Base-by-base conservation (phyloP, 768 basidiomycete species). In the Xerocomellus intermedius region DNA sequence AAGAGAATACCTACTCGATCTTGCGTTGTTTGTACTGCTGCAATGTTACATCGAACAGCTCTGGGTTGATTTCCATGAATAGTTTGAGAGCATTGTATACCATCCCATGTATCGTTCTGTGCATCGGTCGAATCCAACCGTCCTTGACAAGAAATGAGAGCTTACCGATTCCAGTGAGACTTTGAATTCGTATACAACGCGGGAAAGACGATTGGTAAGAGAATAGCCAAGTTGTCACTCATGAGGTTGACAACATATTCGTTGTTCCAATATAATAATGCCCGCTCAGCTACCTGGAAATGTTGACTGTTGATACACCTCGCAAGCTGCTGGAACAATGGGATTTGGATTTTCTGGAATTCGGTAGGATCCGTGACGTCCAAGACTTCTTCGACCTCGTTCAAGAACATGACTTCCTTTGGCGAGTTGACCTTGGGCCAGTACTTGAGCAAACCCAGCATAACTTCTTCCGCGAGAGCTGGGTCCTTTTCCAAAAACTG, bases 361-460 rank as follows among this genome's bases (percentile, higher is more conserved):
- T 98, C 95, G 51, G 82, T 82, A 2, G 94, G 94, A 66, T 98
- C 95, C 61, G 97, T 98, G 56, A 99, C 97, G 73, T 99, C 97
- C 58, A 99, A 75, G 5, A 99, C 91, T 77, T 99, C 97, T 74
- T 99, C 97, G 50, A 99, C 93, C 76, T 99, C 97, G 73, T 98
- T 98, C 55, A 99, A 78, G 77, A 91, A 99, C 97, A 99, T 99
- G 73, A 98, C 97, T 68, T 99, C 97, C 77, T 99, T 99, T 16
- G 95, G 95, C 33, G 91, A 94, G 73, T 99, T 98, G 64, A 99
- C 97, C 73, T 98, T 98, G 32, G 97, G 97, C 97, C 97, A 99
- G 73, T 82, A 99, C 72, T 89, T 89, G 69, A 99, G 82, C n/a
- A 99, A 79, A 19, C 97, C 97, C 62, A 94, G 76, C 76, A 98